These are phyloP conservation scores for Mycena belliarum DNA, from an alignment of 768 basidiomycete genomes.

Conservation along the genomic window DNA sequence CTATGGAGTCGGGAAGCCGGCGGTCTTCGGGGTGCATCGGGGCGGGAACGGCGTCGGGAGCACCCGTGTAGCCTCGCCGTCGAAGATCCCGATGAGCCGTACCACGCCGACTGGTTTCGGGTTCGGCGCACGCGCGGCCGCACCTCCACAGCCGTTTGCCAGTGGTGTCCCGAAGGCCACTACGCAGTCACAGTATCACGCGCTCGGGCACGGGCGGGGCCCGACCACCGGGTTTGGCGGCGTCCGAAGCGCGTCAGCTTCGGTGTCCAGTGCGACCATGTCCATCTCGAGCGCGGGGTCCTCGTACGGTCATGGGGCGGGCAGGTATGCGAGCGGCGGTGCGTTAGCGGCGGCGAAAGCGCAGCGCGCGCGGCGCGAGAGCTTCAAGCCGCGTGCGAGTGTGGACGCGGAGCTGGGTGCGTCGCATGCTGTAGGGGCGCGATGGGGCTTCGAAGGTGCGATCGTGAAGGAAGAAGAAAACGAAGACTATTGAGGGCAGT, in stretches of 20 bases:
- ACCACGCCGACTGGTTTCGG: conserved; percentile 34
- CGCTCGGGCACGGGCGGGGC: conserved; percentile 55
- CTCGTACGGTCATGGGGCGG: conserved; percentile 12
- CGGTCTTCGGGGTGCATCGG: conserved; percentile 44
- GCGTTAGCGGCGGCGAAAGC: conserved; percentile 44
- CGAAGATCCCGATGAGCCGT: conserved; percentile 46
- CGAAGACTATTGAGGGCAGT: conserved; percentile 35
- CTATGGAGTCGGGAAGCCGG: conserved; percentile 30
- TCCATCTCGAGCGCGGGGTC: conserved; percentile 30
- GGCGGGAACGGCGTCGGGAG: conserved; percentile 35
- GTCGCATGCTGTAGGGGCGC: conserved; percentile 29
- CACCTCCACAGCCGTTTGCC: conserved; percentile 45
- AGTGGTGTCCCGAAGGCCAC: conserved; percentile 51
- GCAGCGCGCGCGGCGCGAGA: conserved; percentile 63
- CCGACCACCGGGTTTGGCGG: conserved; percentile 35
- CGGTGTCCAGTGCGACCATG: conserved; percentile 22
- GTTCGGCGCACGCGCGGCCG: conserved; percentile 28
- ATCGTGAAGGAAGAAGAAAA: conserved; percentile 50
- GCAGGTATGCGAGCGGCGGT: conserved; percentile 24
- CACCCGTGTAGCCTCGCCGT: conserved; percentile 44
- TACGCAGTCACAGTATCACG: conserved; percentile 42
- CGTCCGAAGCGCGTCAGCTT: conserved; percentile 28
- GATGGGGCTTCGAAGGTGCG: conserved; percentile 33
- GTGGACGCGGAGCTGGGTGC: conserved; percentile 48
- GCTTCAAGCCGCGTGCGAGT: conserved; percentile 82